These are phyloP conservation scores for Pistacia atlantica DNA, from an alignment of 345 rosid genomes.

Conservation along the genomic window DNA sequence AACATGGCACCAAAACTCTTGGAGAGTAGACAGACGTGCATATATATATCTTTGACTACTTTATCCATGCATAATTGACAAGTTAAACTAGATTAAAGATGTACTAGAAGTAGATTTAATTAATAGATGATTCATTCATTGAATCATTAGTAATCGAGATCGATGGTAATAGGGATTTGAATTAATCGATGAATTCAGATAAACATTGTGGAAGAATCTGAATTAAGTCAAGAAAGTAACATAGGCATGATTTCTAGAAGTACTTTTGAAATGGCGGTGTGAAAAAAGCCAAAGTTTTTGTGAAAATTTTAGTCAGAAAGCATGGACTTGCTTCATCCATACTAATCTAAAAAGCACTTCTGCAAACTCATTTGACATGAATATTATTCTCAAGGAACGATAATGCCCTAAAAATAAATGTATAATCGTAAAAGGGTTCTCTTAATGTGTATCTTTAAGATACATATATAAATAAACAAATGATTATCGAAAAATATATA, in stretches of 20 bases:
- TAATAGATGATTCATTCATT: neutral
- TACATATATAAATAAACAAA: too few relatives aligned
- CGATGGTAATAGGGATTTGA: neutral
- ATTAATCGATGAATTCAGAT: too few relatives aligned
- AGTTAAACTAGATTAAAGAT: neutral
- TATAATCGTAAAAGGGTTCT: too few relatives aligned
- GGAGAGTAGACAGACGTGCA: neutral
- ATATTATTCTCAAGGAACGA: neutral
- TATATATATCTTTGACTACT: conserved; percentile 7
- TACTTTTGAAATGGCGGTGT: conserved; percentile 28
- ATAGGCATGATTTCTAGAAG: conserved; percentile 12
- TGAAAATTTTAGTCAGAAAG: neutral
- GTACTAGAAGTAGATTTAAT: neutral
- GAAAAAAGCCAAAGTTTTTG: conserved; percentile 9
- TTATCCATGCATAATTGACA: neutral
- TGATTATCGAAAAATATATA: too few relatives aligned
- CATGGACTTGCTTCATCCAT: conserved; percentile 4
- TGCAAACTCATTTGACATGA: too few relatives aligned
- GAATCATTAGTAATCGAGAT: neutral
- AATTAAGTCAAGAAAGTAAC: conserved; percentile 27
- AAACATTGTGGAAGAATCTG: neutral
- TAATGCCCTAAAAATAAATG: neutral
- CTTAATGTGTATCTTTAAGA: too few relatives aligned
- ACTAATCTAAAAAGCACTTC: neutral
- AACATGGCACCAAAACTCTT: conserved; percentile 12